Evolutionary conservation across 306 rosid species (phyloP).

Genomic region (Fagus crenata): DNA sequence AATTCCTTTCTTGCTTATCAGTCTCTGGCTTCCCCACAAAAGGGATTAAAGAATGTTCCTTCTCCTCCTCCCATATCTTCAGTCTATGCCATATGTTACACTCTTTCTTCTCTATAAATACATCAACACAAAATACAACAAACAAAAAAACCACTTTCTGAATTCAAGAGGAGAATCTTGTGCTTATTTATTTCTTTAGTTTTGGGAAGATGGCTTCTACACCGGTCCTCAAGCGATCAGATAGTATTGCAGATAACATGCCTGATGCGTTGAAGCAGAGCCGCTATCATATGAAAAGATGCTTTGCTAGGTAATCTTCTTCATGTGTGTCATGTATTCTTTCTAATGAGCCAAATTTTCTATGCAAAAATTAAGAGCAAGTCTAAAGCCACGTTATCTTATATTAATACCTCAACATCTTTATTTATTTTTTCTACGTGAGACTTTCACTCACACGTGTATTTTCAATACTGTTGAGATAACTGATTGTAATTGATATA

Average conservation of each 20-base stretch:
- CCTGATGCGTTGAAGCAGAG: constrained; percentile 72
- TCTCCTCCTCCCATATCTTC: constrained; percentile 22
- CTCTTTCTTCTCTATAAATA: constrained; percentile 31
- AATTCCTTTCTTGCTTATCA: constrained; percentile 69
- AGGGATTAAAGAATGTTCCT: constrained; percentile 36
- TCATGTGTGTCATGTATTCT: too few relatives aligned
- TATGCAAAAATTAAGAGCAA: neutral
- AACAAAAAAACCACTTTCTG: constrained; percentile 20
- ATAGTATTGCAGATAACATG: constrained; percentile 70
- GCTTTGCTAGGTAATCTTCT: constrained; percentile 59
- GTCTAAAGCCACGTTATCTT: too few relatives aligned
- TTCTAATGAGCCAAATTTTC: neutral
- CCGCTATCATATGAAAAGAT: constrained; percentile 70
- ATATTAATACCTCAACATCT: too few relatives aligned
- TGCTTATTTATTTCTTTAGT: constrained; percentile 4
- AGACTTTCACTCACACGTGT: too few relatives aligned
- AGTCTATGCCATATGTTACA: too few relatives aligned
- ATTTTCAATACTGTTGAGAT: too few relatives aligned
- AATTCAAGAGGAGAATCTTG: neutral
- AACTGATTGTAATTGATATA: too few relatives aligned
- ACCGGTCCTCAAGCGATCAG: constrained; percentile 50
- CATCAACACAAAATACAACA: constrained; percentile 7
- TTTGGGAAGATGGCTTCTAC: constrained; percentile 52
- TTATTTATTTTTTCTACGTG: too few relatives aligned
- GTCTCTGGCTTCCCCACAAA: constrained; percentile 34